Evolutionary conservation across 2,329 filamentous ascomycete species (phyloP).

Genomic region (Juglanconis juglandina): DNA sequence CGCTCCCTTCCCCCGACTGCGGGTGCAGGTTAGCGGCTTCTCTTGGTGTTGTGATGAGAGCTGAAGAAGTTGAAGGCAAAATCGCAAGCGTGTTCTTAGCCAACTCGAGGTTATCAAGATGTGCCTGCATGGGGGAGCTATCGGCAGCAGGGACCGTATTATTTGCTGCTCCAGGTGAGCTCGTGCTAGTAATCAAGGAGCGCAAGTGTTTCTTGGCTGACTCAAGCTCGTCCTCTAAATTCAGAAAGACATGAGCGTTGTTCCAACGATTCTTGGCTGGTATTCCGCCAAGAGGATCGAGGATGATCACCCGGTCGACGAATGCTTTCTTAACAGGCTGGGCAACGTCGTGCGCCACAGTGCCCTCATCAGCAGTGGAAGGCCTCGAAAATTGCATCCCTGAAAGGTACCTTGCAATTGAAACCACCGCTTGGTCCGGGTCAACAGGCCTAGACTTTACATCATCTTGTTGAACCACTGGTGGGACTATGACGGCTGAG

Average conservation of each 20-base stretch:
- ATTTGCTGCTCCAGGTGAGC: neutral
- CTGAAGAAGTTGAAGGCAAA: conserved; percentile 80
- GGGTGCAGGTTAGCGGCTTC: conserved; percentile 66
- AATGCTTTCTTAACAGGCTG: conserved; percentile 48
- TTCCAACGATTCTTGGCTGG: conserved; percentile 62
- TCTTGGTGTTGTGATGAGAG: conserved; percentile 79
- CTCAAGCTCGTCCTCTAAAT: conserved; percentile 84
- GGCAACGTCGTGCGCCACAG: conserved; percentile 15
- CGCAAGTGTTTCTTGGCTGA: conserved; percentile 62
- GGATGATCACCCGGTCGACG: conserved; percentile 81
- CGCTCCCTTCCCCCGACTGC: conserved; percentile 34
- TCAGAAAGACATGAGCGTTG: conserved; percentile 80
- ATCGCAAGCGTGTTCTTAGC: conserved; percentile 68
- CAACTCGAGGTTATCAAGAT: conserved; percentile 70
- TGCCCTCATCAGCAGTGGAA: conserved; percentile 34
- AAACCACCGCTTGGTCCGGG: conserved; percentile 64
- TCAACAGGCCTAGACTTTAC: conserved; percentile 38
- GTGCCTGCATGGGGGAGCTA: conserved; percentile 32
- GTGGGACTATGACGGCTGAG: conserved; percentile 65
- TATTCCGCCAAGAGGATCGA: conserved; percentile 83
- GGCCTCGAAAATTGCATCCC: conserved; percentile 52
- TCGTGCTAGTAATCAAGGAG: conserved; percentile 14
- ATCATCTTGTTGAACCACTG: conserved; percentile 13
- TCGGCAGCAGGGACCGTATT: conserved; percentile 24
- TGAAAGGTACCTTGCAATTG: conserved; percentile 72